Evolutionary conservation across 1,139 yeast species (phyloP).

Genomic region (Saccharomyces hybrid): DNA sequence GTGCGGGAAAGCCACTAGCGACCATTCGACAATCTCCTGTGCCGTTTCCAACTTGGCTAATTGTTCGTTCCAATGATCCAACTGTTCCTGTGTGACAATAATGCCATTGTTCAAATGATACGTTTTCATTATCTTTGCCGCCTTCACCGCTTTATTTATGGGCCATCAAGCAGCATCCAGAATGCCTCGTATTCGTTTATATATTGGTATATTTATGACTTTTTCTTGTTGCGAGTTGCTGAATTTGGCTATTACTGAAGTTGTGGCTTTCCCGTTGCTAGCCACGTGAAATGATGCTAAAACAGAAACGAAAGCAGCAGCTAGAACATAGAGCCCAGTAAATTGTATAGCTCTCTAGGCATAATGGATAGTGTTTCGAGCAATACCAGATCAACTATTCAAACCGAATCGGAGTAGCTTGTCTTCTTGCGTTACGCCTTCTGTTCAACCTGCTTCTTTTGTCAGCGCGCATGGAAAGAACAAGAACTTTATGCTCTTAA

Average conservation of each 20-base stretch:
- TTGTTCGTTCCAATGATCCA: constrained; percentile 56
- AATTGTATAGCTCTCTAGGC: neutral
- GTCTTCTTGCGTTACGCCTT: neutral
- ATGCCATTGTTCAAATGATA: constrained; percentile 25
- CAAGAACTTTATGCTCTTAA: neutral
- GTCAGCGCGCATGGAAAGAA: neutral
- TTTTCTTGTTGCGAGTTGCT: neutral
- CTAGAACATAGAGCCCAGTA: neutral
- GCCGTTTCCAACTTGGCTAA: constrained; percentile 49
- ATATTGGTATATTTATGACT: neutral
- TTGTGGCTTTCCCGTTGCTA: neutral
- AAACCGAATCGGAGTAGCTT: neutral
- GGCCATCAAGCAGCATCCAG: neutral
- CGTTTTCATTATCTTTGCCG: constrained; percentile 5
- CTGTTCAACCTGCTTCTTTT: neutral
- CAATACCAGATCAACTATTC: neutral
- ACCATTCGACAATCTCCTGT: constrained; percentile 73
- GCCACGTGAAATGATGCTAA: neutral
- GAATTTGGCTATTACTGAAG: neutral
- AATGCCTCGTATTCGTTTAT: neutral
- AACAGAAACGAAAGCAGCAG: neutral
- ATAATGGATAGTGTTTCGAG: neutral
- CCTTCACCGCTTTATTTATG: neutral
- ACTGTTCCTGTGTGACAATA: constrained; percentile 41
- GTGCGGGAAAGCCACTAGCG: constrained; percentile 69